Evolutionary conservation across 23 red algal genomes (phyloP).

Genomic region (Gracilaria vermiculophylla): DNA sequence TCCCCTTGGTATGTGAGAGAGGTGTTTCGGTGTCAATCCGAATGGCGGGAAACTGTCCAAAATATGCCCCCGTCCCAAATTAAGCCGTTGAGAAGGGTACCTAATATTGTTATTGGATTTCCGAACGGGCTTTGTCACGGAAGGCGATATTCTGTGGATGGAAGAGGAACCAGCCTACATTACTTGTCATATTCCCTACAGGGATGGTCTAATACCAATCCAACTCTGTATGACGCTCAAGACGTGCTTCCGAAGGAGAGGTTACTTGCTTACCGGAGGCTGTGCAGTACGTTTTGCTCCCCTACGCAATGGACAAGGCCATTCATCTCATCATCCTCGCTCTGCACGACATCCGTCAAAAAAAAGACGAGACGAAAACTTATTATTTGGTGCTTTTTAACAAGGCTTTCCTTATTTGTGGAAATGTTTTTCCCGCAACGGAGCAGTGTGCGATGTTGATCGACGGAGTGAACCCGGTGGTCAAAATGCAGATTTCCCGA

Average conservation of each 20-base stretch:
- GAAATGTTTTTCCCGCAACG: not conserved
- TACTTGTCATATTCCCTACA: not conserved
- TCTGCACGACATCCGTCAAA: not conserved
- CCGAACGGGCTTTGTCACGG: not conserved
- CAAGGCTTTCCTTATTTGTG: not conserved
- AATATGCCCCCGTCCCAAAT: too few species aligned
- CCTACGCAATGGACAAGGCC: not conserved
- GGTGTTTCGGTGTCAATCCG: too few species aligned
- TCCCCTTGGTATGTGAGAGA: too few species aligned
- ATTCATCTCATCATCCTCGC: not conserved
- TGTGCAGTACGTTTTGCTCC: conserved; percentile 28
- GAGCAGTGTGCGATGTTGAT: conserved; percentile 16
- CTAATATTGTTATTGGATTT: conserved; percentile 6
- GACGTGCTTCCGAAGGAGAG: not conserved
- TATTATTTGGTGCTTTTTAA: conserved; percentile 9
- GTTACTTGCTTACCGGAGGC: conserved; percentile 41
- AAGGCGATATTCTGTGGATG: not conserved
- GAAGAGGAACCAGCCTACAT: not conserved
- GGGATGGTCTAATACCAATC: not conserved
- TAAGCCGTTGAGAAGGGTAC: not conserved
- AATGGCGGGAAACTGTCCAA: too few species aligned
- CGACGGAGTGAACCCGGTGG: conserved; percentile 2
- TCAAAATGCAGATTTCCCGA: not conserved
- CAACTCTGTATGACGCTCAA: not conserved
- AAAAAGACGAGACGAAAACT: conserved; percentile 9